Percentiles rank a stretch among this genome's conserved stretches.
phyloP scores from a whole-genome alignment of 225 moss, liverwort and hornwort genomes.

The Ulota crispa region DNA sequence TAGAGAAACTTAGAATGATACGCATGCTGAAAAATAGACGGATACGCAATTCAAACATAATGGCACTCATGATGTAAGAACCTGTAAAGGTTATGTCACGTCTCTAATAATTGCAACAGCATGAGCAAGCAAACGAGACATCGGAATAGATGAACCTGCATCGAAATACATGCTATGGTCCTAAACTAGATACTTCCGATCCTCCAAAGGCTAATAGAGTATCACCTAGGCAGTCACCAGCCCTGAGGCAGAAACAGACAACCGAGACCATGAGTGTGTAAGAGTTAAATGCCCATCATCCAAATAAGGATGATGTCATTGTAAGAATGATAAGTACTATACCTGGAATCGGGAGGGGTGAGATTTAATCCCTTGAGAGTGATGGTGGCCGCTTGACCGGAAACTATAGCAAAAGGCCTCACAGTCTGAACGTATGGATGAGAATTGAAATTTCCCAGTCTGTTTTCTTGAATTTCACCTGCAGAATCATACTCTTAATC shows the following conservation, averaged over 20 bases:
- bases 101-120: not conserved
- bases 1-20: not conserved
- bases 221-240: not conserved
- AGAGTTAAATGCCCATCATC: not conserved
- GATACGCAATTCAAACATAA: not conserved
- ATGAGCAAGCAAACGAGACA: constrained; percentile 2
- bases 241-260: not conserved
- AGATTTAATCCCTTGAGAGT: constrained; percentile 65
- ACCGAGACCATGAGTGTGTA: not conserved
- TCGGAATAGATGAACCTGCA: not conserved
- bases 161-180: not conserved
- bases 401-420: constrained; percentile 73
- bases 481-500: constrained; percentile 21
- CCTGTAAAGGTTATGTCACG: not conserved
- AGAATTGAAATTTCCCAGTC: constrained; percentile 26
- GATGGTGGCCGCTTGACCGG: constrained; percentile 62
- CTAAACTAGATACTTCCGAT: not conserved
- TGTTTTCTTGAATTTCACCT: constrained; percentile 62
- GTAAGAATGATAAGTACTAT: not conserved
- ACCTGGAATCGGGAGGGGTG: constrained; percentile 61
- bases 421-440: constrained; percentile 69
- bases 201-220: not conserved
- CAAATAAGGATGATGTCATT: not conserved
- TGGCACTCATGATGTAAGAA: not conserved
- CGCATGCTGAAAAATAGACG: not conserved